Evolutionary conservation across 2,329 filamentous ascomycete genomes (phyloP).

Genomic region (Dactylellina drechsleri): DNA sequence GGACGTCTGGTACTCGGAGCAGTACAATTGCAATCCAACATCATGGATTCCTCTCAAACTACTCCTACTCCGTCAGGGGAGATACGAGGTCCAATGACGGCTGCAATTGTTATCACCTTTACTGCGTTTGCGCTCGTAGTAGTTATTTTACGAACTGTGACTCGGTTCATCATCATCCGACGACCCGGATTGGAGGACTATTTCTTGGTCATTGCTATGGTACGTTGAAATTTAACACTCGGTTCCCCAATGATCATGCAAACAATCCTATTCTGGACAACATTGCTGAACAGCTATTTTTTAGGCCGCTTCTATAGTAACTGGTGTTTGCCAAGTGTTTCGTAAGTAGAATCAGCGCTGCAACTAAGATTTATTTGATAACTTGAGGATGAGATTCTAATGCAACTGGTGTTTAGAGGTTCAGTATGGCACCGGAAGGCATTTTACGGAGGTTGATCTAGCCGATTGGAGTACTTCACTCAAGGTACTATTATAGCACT

Average conservation of each 20-base stretch:
- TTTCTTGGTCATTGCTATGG: conserved; percentile 44
- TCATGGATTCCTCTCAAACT: too few relatives aligned
- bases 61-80: conserved; percentile 15
- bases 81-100: conserved; percentile 38
- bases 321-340: conserved; percentile 46
- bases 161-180: conserved; percentile 44
- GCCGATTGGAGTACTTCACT: conserved; percentile 48
- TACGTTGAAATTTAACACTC: background rate
- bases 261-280: background rate
- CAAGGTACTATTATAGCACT: conserved; percentile 16
- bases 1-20: too few relatives aligned
- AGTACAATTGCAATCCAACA: too few relatives aligned
- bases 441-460: conserved; percentile 45
- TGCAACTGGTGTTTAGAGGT: conserved; percentile 16
- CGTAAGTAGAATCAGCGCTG: conserved; percentile 18
- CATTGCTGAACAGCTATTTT: background rate
- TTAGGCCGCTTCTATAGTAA: conserved; percentile 45
- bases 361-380: background rate
- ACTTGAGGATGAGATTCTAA: background rate
- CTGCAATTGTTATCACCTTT: conserved; percentile 46
- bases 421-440: conserved; percentile 48
- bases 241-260: background rate
- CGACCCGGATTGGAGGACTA: conserved; percentile 47
- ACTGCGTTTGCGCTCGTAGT: conserved; percentile 35
- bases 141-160: conserved; percentile 27